Evolutionary conservation across 2,329 filamentous ascomycete species (phyloP).

Genomic region (Penicillium expansum): DNA sequence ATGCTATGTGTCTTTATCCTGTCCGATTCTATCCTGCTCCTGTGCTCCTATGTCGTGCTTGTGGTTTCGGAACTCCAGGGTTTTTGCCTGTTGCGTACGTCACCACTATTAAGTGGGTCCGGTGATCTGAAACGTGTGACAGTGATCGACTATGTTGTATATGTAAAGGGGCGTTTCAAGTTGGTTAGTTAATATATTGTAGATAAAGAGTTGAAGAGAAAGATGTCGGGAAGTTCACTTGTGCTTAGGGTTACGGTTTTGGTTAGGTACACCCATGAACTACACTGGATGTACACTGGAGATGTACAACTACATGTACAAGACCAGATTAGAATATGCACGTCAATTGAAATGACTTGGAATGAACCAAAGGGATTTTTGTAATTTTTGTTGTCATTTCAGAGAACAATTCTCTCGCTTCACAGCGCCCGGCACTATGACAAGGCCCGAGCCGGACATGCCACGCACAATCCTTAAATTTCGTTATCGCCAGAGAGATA

Average conservation of each 20-base stretch:
- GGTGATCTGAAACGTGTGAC: slow-evolving; percentile 11
- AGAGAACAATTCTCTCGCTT: slow-evolving; percentile 49
- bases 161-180: not conserved
- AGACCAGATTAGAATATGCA: not conserved
- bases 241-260: not conserved
- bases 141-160: not conserved
- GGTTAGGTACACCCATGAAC: not conserved
- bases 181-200: not conserved
- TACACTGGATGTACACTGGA: not conserved
- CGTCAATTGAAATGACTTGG: slow-evolving; percentile 45
- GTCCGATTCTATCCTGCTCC: not conserved
- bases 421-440: slow-evolving; percentile 47
- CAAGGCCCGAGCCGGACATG: slow-evolving; percentile 27
- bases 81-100: not conserved
- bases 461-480: slow-evolving; percentile 33
- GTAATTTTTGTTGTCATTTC: slow-evolving; percentile 41
- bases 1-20: not conserved
- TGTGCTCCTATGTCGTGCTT: not conserved
- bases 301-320: not conserved
- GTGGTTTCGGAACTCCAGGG: not conserved
- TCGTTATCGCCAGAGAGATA: slow-evolving; percentile 31
- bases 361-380: slow-evolving; percentile 46
- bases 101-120: slow-evolving; percentile 8
- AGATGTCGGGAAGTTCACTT: not conserved
- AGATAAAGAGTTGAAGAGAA: not conserved